phyloP scores from a whole-genome alignment of 106 monocot species.

The Alisma plantagoaquatica region DNA sequence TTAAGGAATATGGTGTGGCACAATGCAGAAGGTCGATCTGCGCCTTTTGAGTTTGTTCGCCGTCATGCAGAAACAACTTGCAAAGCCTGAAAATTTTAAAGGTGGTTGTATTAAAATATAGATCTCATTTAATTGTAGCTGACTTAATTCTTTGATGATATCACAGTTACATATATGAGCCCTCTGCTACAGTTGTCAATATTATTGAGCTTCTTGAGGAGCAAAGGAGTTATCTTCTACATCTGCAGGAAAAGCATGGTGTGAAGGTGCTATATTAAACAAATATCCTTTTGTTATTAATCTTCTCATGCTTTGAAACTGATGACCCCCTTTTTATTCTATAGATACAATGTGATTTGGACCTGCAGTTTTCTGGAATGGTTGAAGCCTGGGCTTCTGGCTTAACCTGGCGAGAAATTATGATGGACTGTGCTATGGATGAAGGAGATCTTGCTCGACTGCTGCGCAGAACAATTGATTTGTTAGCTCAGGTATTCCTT shows the following conservation, averaged over 20 bases:
- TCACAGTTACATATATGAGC: constrained; percentile 79
- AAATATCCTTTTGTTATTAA: constrained; percentile 1
- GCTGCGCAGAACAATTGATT: constrained; percentile 79
- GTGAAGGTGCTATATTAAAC: constrained; percentile 43
- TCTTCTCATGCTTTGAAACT: constrained; percentile 1
- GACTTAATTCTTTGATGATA: not conserved
- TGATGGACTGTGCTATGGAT: constrained; percentile 97
- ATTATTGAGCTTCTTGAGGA: constrained; percentile 58
- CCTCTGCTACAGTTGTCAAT: constrained; percentile 40
- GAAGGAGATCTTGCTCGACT: constrained; percentile 93
- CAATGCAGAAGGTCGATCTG: too few species aligned
- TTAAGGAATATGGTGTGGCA: too few species aligned
- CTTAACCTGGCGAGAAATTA: constrained; percentile 81
- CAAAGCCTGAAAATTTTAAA: too few species aligned
- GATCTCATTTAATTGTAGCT: too few species aligned
- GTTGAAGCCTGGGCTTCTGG: constrained; percentile 98
- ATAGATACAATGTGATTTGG: constrained; percentile 76
- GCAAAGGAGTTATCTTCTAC: constrained; percentile 49
- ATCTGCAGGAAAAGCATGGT: constrained; percentile 73
- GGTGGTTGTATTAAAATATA: too few species aligned
- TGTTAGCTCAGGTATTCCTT: constrained; percentile 65
- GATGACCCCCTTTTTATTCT: not conserved
- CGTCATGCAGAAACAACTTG: too few species aligned
- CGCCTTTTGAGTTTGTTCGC: too few species aligned
- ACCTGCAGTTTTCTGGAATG: constrained; percentile 86